phyloP scores from a whole-genome alignment of 371 early-diverging fungal species.

The Mucor saturninus region DNA sequence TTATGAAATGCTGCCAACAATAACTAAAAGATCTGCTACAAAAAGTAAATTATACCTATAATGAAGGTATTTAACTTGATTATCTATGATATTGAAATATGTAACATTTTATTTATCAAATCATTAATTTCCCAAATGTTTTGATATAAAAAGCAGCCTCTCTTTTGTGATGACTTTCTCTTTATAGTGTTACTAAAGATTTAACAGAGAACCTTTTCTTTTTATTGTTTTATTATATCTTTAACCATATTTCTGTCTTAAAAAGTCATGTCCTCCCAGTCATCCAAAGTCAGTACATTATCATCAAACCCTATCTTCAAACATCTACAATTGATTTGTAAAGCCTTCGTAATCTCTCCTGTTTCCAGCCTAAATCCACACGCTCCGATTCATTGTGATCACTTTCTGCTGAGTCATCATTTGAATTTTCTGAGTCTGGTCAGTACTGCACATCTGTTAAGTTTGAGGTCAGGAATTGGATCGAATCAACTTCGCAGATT shows the following conservation, averaged over 20 bases:
- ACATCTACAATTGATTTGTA: not conserved
- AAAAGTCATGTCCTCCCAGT: not conserved
- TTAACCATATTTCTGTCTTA: too few relatives aligned
- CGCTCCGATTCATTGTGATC: not conserved
- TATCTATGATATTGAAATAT: not conserved
- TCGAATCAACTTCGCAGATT: not conserved
- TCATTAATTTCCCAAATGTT: too few relatives aligned
- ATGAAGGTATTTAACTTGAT: not conserved
- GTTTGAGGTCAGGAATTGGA: not conserved
- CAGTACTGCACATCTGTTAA: not conserved
- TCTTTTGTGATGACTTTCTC: too few relatives aligned
- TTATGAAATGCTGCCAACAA: constrained; percentile 1
- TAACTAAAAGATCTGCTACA: not conserved
- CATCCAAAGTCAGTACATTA: not conserved
- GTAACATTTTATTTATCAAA: not conserved
- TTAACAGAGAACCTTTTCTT: not conserved
- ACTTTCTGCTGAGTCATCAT: not conserved
- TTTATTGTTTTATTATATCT: too few relatives aligned
- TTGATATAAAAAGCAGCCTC: too few relatives aligned
- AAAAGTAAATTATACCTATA: not conserved
- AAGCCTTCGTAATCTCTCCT: constrained; percentile 1
- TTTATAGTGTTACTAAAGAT: not conserved
- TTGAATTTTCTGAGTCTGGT: not conserved
- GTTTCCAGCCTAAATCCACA: not conserved
- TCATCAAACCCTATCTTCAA: not conserved